Percentiles rank a stretch among this genome's conserved stretches.
phyloP scores from a whole-genome alignment of 371 early-diverging fungal genomes.

The Rhizopus arrhizus region DNA sequence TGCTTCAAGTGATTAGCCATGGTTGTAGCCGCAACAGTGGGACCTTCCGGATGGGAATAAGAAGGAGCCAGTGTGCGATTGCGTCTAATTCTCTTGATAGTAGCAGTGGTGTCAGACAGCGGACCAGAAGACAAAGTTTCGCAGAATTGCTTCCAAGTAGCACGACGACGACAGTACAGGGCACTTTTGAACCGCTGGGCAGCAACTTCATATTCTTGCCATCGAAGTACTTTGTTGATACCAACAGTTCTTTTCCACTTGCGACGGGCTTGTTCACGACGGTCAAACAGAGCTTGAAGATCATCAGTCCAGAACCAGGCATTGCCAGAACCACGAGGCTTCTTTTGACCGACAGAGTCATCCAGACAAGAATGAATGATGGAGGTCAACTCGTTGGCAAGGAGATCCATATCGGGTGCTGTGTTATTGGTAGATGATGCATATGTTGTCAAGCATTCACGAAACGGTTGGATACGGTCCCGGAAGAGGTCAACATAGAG shows the following conservation, averaged over 20 bases:
- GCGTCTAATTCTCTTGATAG: constrained; percentile 5
- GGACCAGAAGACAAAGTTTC: constrained; percentile 4
- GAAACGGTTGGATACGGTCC: neutral
- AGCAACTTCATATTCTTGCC: neutral
- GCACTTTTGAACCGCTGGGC: neutral
- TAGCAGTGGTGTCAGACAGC: neutral
- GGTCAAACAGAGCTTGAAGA: neutral
- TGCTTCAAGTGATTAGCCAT: constrained; percentile 11
- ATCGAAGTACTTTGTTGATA: neutral
- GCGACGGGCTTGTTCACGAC: neutral
- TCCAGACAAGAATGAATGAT: constrained; percentile 3
- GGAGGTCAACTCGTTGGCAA: neutral
- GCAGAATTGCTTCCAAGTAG: constrained; percentile 15
- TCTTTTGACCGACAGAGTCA: constrained; percentile 5
- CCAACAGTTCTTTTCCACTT: neutral
- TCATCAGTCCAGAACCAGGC: constrained; percentile 7
- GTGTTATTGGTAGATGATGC: neutral
- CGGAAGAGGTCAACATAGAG: neutral
- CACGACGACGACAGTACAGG: neutral
- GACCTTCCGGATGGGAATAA: constrained; percentile 18
- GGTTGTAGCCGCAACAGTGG: constrained; percentile 9
- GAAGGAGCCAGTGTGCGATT: neutral
- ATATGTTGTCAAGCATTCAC: neutral
- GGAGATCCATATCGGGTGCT: neutral
- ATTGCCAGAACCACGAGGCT: neutral